Evolutionary conservation across 768 basidiomycete genomes (phyloP), one percentile per base, ranked within the genome.

Genomic region (Infundibulicybe gibba): DNA sequence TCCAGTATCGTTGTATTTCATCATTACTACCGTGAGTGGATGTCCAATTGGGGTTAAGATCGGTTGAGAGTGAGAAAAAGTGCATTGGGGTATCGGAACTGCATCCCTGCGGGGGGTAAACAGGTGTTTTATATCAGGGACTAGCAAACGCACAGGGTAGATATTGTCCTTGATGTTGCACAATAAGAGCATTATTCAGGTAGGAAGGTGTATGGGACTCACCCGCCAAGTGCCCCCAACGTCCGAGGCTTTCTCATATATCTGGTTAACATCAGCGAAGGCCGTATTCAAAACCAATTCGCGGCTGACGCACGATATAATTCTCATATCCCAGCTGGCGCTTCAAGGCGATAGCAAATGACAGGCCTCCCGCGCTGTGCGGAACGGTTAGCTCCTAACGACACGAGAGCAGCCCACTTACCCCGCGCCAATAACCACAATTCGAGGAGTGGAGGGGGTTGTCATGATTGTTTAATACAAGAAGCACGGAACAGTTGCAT

Each of bases 221-320:
- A 76, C 75, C 48, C 74, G 63, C 74, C 75, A 77, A 17, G 72
- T 72, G 17, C 75, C 73, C 3, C 75, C 75, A 17, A 76, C 61
- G 42, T 70, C 68, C 4, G 40, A 45, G 6, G 51, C 70, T 48
- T 73, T 70, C 49, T 76, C 75, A 34, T 66, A 71, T 10, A 76
- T 68, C 76, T 75, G 25, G 6, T 3, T n/a, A 6, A n/a, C 40
- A 19, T 32, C 21, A 39, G 19, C 14, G 5, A 14, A 35, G 31
- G 33, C 4, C 8, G 11, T 32, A 16, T 15, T 44, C 17, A 20
- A 13, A 17, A 4, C 19, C 19, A n/a, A 32, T 1, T 3, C 45
- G 12, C 10, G 8, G 21, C 5, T 11, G 16, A 50, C 65, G 34
- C 50, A 67, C 75, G 13, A 58, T 65, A 43, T 73, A 75, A 43